Base-by-base conservation (phyloP, 202 grass and related monocot genomes). In the Brachypodium distachyon region DNA sequence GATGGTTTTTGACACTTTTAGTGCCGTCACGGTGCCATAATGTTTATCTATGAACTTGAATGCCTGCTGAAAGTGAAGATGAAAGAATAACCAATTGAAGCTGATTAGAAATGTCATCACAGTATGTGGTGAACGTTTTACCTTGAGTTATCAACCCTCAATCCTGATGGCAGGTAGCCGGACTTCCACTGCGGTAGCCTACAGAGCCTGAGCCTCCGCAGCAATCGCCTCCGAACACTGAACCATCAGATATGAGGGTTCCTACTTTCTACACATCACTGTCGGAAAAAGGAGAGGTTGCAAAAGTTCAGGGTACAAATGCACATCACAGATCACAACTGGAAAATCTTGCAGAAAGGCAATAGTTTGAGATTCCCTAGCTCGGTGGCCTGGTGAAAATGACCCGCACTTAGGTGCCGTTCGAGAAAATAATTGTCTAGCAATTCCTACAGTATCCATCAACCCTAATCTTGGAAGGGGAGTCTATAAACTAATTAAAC, bases 181-280 rank as follows among this genome's bases (percentile, higher is more conserved):
- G n/a, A n/a, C 75, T 38, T 38, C 34, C 68, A 51, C 61, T 69
- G n/a, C 9, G 12, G 28, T 63, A 49, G n/a, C 74, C 48, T 85
- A 12, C 12, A 65, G 7, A 23, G 72, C 28, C 10, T 53, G 33
- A 44, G 22, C 37, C 61, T 31, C 61, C 51, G 61, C 44, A 56
- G 23, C 29, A 83, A 79, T 57, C 68, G 69, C 67, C 42, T 53
- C 81, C 81, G 63, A 75, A 76, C 86, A 84, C 51, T 70, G 80
- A 83, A 36, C 74, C 21, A 83, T 79, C 85, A 79, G 48, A 32
- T 51, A 69, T 12, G 25, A 81, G 44, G 9, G 28, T 63, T 74
- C 63, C 53, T 40, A 31, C 53, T 75, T 69, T 70, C 53, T 70
- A 25, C 43, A 47, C 46, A 70, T 88, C 54, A 62, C 69, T 80